Evolutionary conservation across 73 alveolate genomes (phyloP), one percentile per base, ranked within the genome.

Genomic region (Stentor roeselii): DNA sequence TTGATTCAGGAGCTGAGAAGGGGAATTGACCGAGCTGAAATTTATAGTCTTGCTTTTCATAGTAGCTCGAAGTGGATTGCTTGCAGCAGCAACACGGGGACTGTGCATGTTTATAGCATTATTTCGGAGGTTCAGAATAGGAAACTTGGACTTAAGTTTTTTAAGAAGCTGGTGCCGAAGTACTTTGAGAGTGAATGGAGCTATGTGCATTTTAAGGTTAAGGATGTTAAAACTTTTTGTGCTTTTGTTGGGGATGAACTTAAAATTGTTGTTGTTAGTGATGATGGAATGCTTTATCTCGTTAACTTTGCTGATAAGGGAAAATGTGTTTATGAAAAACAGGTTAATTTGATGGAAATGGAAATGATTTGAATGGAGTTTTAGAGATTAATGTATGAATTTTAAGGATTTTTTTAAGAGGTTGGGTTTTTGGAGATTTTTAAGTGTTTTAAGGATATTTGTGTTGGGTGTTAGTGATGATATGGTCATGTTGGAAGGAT

Each of bases 141-240:
- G 3, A 84, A 32, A 67, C 34, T 37, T 3, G 36, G 80, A 39
- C 41, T 59, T n/a, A 15, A 3, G 11, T 74, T 50, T 15, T 21
- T 32, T 6, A 90, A 90, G n/a, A 14, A 37, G 1, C 83, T 83
- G 86, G 38, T 90, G 21, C 82, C 83, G 39, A 75, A 86, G 82
- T 94, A 95, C 88, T 95, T 97, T 42, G 96, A 96, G 80, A 87
- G 97, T 6, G 99, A 97, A 87, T 96, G 99, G 99, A 94, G 99
- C 82, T 97, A 90, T 87, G 98, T 98, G 60, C 78, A 96, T 84
- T 93, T 95, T 89, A 93, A 96, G 84, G 92, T 93, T 4, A 88
- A 84, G 38, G 97, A 92, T 83, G 87, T 92, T 3, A 86, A 91
- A 85, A 86, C 97, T 3, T 77, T 95, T 41, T 86, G 95, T 60